These are phyloP conservation scores for Suhomyces canberraensis DNA, from an alignment of 805 yeast species.

Conservation along the genomic window DNA sequence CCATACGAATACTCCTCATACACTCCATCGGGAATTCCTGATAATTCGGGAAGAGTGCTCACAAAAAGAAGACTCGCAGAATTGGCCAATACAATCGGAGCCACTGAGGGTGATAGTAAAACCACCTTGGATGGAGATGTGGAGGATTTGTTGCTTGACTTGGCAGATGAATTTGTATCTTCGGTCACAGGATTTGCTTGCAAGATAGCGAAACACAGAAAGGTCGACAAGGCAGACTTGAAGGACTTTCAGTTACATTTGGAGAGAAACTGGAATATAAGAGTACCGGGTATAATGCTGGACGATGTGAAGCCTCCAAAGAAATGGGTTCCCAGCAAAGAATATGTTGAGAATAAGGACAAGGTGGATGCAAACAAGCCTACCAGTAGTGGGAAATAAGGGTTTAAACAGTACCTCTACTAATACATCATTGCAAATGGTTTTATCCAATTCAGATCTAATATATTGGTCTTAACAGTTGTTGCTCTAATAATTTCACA, in stretches of 20 bases:
- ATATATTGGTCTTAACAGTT: too few species aligned
- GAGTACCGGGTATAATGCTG: constrained; percentile 24
- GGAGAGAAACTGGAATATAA: constrained; percentile 27
- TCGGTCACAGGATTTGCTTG: constrained; percentile 28
- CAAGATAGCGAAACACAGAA: constrained; percentile 27
- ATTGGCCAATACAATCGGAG: constrained; percentile 25
- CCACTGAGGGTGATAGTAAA: constrained; percentile 27
- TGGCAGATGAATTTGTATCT: constrained; percentile 27
- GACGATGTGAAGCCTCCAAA: constrained; percentile 24
- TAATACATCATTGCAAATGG: too few species aligned
- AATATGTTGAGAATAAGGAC: constrained; percentile 20
- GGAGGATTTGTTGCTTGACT: constrained; percentile 25
- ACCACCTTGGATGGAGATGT: constrained; percentile 27
- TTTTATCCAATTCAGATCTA: too few species aligned
- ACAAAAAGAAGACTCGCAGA: constrained; percentile 26
- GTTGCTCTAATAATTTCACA: too few species aligned
- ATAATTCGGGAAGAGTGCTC: constrained; percentile 26
- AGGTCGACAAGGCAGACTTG: constrained; percentile 24
- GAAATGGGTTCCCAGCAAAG: constrained; percentile 23
- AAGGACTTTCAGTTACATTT: constrained; percentile 27
- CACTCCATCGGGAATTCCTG: constrained; percentile 16
- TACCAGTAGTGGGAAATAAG: neutral
- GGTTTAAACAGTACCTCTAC: too few species aligned
- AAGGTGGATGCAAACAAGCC: constrained; percentile 15
- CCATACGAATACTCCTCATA: constrained; percentile 9